phyloP scores from a whole-genome alignment of 345 rosid genomes.

The Populus euphratica region DNA sequence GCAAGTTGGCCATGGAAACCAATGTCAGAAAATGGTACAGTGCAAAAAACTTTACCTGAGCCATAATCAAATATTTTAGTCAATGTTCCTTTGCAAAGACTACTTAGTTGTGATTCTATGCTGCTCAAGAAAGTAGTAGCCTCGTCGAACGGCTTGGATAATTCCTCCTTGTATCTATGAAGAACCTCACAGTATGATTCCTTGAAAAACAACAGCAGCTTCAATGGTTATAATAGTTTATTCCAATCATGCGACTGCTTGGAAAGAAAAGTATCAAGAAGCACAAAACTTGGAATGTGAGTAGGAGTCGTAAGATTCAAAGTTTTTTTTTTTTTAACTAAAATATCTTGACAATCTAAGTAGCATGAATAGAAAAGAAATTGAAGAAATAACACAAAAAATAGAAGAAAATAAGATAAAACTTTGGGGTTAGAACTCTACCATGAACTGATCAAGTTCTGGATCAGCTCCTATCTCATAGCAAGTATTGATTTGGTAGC shows the following conservation, averaged over 20 bases:
- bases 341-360: not conserved
- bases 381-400: not conserved
- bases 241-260: not conserved
- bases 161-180: slow-evolving; percentile 54
- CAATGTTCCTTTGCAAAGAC: slow-evolving; percentile 44
- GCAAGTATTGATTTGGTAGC: slow-evolving; percentile 14
- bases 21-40: not conserved
- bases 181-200: slow-evolving; percentile 60
- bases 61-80: slow-evolving; percentile 29
- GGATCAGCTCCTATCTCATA: slow-evolving; percentile 53
- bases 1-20: not conserved
- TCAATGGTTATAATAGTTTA: not conserved
- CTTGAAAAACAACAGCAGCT: slow-evolving; percentile 22
- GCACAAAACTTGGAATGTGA: not conserved
- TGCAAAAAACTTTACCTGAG: slow-evolving; percentile 32
- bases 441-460: slow-evolving; percentile 73
- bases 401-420: not conserved
- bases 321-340: not conserved
- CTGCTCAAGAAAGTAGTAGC: slow-evolving; percentile 48
- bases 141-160: slow-evolving; percentile 58
- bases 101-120: slow-evolving; percentile 59
- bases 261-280: not conserved
- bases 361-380: not conserved
- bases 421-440: not conserved
- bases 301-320: not conserved